Evolutionary conservation across 2,329 filamentous ascomycete species (phyloP), one percentile per base, ranked within the genome.

Genomic region (Leptodontidium sp.): DNA sequence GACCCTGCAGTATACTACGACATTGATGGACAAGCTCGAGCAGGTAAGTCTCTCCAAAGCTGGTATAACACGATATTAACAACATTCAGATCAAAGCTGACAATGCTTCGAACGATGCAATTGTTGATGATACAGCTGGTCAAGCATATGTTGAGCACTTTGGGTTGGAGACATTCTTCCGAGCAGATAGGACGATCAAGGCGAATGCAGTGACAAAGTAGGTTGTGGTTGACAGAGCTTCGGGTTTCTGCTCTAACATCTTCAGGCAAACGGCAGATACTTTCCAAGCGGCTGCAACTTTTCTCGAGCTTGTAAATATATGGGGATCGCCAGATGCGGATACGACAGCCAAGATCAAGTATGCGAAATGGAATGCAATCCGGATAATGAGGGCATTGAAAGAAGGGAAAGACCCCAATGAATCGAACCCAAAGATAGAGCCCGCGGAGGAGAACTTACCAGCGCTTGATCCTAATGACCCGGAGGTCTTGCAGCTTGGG

Each of bases 101-200:
- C 67, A 89, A 95, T 76, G 85, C 89, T 11, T 85, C 87, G 59
- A 93, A 98, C 76, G 93, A 97, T 78, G 92, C 94, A 17, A 90
- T 98, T 65, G 85, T 88, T 6, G 95, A 98, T 80, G 94, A 98
- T 75, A 83, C 90, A 1, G 93, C 92, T 4, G 95, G 93, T 1
- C 93, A 94, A 80, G 94, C 93, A 65, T 97, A 97, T 76, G 91
- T 98, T 59, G 94, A 98, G 80, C 92, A 97, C 78, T 99, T 99
- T 79, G 95, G 91, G 0, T 85, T 95, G 72, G 92, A 97, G 76
- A 94, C 94, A 0, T 94, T 99, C 0, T 88, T 98, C 76, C 88
- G 90, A 68, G 91, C 92, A 61, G 91, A 96, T 81, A 69, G 68
- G 57, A 61, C 69, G 47, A 59, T 72, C 50, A 71, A 68, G 58